Base-by-base conservation (phyloP, 1,284 basidiomycete genomes). In the Apiotrichum veenhuisii region DNA sequence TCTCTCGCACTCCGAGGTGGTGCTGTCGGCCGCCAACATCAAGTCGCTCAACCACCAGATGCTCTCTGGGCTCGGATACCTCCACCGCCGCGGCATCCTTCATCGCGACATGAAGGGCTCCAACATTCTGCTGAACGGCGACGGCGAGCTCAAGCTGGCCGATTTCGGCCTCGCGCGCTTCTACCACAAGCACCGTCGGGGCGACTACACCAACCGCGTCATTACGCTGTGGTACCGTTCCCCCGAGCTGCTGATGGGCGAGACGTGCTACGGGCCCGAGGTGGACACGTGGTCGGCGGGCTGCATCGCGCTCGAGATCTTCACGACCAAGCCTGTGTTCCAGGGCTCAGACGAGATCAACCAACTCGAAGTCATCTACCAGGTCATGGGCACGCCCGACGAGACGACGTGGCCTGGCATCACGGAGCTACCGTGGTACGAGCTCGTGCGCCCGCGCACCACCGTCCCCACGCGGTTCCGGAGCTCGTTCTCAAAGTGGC, bases 201-300 rank as follows among this genome's bases (percentile, higher is more conserved):
- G 87, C 58, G 96, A 99, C 73, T 98, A 99, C 73, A 99, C 96
- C 33, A 98, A 99, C 76, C 85, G 96, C 33, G 96, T 99, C 43
- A 98, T 99, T 64, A 99, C 96, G 15, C 83, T 98, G 45, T 99
- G 97, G 97, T 99, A 99, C 77, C 85, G 96, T 45, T 91, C 92
- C 5, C 96, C 95, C 4, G 97, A 99, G 75, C 80, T 99, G 47
- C 78, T 99, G 40, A 87, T 98, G 64, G 97, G 96, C 18, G 92
- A 93, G 47, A 98, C 96, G 2, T 85, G 92, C 22, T 99, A 99
- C 77, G 95, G 94, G 1, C 87, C 91, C 2, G 96, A 97, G 70
- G 95, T 99, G n/a, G 96, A 99, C 71, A 96, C 96, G 86, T 99
- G 96, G 96, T 96, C 93, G 72, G 96, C 95, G 14, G 96, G 96